A percentile compares a stretch with the other conserved stretches of the same genome.
Conservation (phyloP, 2,329 filamentous ascomycete genomes). For the Alternaria gansuensis region DNA sequence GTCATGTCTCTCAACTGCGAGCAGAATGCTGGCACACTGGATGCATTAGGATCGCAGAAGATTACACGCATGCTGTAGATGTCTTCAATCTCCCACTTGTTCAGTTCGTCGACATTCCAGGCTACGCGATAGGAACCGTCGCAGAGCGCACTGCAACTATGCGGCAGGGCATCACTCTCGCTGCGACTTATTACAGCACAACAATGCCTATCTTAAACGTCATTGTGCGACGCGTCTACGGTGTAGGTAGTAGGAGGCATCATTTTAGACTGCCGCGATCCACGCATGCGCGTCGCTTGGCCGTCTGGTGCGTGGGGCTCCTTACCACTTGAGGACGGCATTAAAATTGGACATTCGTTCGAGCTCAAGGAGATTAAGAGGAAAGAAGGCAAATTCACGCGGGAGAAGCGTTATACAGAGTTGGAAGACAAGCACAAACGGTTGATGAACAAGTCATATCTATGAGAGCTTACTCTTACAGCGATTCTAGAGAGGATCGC, state of each 20-base stretch:
- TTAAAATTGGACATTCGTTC: slow-evolving; percentile 69
- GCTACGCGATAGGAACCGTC: slow-evolving; percentile 70
- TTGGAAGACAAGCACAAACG: slow-evolving; percentile 68
- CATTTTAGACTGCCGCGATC: slow-evolving; percentile 70
- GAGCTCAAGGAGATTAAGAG: slow-evolving; percentile 66
- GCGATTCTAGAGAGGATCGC: slow-evolving; percentile 57
- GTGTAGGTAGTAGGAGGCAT: slow-evolving; percentile 72
- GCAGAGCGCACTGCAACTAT: slow-evolving; percentile 71
- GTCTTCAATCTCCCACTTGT: slow-evolving; percentile 71
- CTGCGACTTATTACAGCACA: slow-evolving; percentile 69
- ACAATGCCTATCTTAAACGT: slow-evolving; percentile 71
- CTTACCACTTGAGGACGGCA: slow-evolving; percentile 69
- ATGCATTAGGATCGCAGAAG: slow-evolving; percentile 69
- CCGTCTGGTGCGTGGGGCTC: slow-evolving; percentile 70
- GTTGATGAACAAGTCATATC: slow-evolving; percentile 68
- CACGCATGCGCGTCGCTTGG: slow-evolving; percentile 69
- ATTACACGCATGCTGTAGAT: slow-evolving; percentile 67
- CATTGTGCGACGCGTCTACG: slow-evolving; percentile 68
- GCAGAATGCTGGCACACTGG: slow-evolving; percentile 66
- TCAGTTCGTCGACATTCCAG: slow-evolving; percentile 69
- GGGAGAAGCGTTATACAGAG: slow-evolving; percentile 62
- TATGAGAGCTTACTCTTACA: slow-evolving; percentile 64
- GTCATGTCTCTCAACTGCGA: slow-evolving; percentile 69
- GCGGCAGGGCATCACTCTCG: slow-evolving; percentile 69
- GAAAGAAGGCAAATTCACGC: slow-evolving; percentile 59